Evolutionary conservation across 163 green algal species (phyloP), one percentile per base, ranked within the genome.

Genomic region (Smithsoniella earleae): DNA sequence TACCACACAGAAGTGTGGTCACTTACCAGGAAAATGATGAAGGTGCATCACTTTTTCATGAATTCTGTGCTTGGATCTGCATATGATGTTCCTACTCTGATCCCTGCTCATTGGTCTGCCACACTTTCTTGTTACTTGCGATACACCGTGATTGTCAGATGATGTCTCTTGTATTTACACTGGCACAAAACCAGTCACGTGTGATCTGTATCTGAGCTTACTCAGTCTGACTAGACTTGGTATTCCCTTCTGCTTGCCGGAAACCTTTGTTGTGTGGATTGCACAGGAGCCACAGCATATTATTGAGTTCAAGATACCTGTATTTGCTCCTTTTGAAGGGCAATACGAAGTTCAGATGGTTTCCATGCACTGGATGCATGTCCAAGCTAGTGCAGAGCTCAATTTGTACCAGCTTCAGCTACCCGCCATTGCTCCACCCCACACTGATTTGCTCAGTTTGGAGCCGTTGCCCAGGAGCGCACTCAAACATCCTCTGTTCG

Each of bases 301-400:
- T 22, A 34, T 99, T 46, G 80, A 84, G 27, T 96, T 97, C 84
- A 95, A 88, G 45, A 96, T 99, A 64, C 94, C 94, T 43, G 90
- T 99, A 55, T 90, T 89, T 43, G 90, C 97, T 86, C 94, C 94
- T 3, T 85, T 97, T 52, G 92, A 92, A 44, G 55, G 77, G 2
- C 84, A 91, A 75, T 96, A 95, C 84, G 92, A 89, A 74, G 74
- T 96, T 6, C 78, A 87, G 52, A 82, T 87, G 16, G 75, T 96
- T 2, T 88, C 81, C 2, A 91, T 97, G 66, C 76, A 49, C 33
- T 97, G 90, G 90, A 78, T 96, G 62, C 66, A 81, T 3, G 84
- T 79, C 16, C 80, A 87, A 66, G 76, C 76, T 2, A 55, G 78
- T 20, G 76, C 84, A 36, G 69, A 80, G 44, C 62, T 89, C 36